phyloP scores from a whole-genome alignment of 2,329 filamentous ascomycete species.

The Chaetomium globosum region DNA sequence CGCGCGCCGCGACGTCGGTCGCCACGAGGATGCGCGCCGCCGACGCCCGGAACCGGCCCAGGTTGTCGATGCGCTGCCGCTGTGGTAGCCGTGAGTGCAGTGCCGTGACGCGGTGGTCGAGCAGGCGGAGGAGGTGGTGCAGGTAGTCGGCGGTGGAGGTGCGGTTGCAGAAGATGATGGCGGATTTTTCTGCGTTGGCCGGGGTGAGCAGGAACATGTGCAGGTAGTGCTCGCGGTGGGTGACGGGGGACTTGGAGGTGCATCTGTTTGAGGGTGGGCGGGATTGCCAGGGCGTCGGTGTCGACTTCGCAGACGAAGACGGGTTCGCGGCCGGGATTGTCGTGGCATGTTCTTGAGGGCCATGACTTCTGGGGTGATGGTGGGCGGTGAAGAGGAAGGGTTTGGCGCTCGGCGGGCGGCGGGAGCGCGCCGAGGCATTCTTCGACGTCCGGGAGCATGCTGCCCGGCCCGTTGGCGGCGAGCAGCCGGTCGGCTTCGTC shows the following conservation, averaged over 20 bases:
- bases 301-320: conserved; percentile 90
- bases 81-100: conserved; percentile 88
- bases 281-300: conserved; percentile 73
- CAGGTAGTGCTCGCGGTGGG: conserved; percentile 92
- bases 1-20: conserved; percentile 91
- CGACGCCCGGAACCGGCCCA: conserved; percentile 85
- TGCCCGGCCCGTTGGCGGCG: conserved; percentile 70
- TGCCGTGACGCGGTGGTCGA: conserved; percentile 87
- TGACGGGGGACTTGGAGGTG: conserved; percentile 88
- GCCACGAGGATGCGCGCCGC: conserved; percentile 89
- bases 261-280: conserved; percentile 76
- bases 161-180: conserved; percentile 94
- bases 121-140: conserved; percentile 81
- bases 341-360: conserved; percentile 78
- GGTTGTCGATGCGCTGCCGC: conserved; percentile 79
- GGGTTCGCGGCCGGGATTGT: conserved; percentile 67
- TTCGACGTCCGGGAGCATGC: conserved; percentile 93
- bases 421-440: conserved; percentile 83
- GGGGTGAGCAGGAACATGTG: conserved; percentile 85
- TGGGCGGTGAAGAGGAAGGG: conserved; percentile 92
- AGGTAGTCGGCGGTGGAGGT: conserved; percentile 86
- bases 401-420: conserved; percentile 78
- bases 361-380: conserved; percentile 87
- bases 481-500: conserved; percentile 94
- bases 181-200: conserved; percentile 71